A percentile compares a stretch with the other conserved stretches of the same genome.
Evolutionary conservation across 768 basidiomycete species (phyloP).

Genomic region (Suillus alpinus): DNA sequence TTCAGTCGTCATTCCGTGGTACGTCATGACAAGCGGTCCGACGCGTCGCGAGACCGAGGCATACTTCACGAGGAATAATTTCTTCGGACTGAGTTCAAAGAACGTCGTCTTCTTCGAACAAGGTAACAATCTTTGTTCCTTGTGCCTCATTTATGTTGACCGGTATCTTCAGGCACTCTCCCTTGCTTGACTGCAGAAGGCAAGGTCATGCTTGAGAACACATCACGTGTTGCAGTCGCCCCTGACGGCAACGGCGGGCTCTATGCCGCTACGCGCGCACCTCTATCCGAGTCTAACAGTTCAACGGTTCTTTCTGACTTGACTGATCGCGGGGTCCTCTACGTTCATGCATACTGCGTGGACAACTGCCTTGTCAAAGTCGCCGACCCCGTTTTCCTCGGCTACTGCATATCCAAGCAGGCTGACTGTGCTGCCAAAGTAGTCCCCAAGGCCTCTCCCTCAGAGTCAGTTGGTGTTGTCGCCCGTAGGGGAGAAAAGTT

Average conservation of each 20-base stretch:
- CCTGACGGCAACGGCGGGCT: constrained; percentile 98
- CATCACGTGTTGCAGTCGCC: constrained; percentile 83
- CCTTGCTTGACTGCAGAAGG: constrained; percentile 95
- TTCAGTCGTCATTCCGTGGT: constrained; percentile 87
- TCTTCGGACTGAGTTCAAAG: constrained; percentile 76
- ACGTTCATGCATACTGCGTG: constrained; percentile 95
- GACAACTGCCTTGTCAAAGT: constrained; percentile 99
- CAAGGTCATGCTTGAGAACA: constrained; percentile 83
- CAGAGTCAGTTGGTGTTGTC: constrained; percentile 94
- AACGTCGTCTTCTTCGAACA: constrained; percentile 96
- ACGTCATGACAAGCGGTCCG: constrained; percentile 98
- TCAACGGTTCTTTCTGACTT: constrained; percentile 86
- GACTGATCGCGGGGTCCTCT: constrained; percentile 67
- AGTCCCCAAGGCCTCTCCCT: constrained; percentile 82
- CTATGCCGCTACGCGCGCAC: constrained; percentile 87
- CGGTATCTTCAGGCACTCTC: constrained; percentile 68
- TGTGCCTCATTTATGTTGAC: background rate
- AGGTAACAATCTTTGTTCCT: constrained; percentile 49
- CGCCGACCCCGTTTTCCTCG: constrained; percentile 96
- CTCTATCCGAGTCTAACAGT: constrained; percentile 57
- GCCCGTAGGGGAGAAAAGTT: constrained; percentile 80
- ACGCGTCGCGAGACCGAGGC: constrained; percentile 83
- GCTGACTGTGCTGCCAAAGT: constrained; percentile 96
- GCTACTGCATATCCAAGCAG: constrained; percentile 85
- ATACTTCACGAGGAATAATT: constrained; percentile 74